Percentiles rank a stretch among this genome's conserved stretches.
phyloP scores from a whole-genome alignment of 768 basidiomycete species.

The Lepiota subincarnata region DNA sequence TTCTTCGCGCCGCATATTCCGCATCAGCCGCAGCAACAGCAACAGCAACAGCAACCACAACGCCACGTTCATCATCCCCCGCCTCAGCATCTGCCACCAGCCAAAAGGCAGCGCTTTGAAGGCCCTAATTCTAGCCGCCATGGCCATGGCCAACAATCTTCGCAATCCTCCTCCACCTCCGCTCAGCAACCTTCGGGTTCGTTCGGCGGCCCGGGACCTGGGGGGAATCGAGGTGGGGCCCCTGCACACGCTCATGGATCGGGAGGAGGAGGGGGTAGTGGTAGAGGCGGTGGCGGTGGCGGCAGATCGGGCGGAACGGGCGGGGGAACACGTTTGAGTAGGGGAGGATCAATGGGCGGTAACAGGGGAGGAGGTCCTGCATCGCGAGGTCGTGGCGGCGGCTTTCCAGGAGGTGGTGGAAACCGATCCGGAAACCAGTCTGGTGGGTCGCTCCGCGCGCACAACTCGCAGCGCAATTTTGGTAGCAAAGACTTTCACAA shows the following conservation, averaged over 20 bases:
- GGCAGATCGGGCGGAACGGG: constrained; percentile 44
- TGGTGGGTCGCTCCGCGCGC: constrained; percentile 51
- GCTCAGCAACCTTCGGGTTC: constrained; percentile 41
- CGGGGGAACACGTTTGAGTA: constrained; percentile 44
- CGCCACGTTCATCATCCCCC: constrained; percentile 59
- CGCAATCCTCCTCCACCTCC: constrained; percentile 59
- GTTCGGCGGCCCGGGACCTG: constrained; percentile 24
- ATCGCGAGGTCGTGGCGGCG: constrained; percentile 38
- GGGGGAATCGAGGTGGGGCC: constrained; percentile 34
- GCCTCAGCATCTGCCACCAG: constrained; percentile 84
- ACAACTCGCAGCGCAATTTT: constrained; percentile 64
- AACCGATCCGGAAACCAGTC: constrained; percentile 43
- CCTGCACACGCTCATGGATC: constrained; percentile 29
- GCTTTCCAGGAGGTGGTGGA: constrained; percentile 36
- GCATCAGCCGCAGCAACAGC: constrained; percentile 40
- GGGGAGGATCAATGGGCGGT: constrained; percentile 47
- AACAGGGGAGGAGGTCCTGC: constrained; percentile 44
- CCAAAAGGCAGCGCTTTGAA: constrained; percentile 88
- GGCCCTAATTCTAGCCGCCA: constrained; percentile 57
- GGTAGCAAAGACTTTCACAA: constrained; percentile 60
- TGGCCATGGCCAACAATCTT: constrained; percentile 45
- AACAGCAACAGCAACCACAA: constrained; percentile 37
- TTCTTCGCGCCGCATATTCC: constrained; percentile 43
- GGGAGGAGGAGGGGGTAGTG: constrained; percentile 31
- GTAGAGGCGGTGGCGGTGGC: constrained; percentile 44